These are phyloP conservation scores for Ceratobasidium theobromae DNA, from an alignment of 1,284 basidiomycete genomes.

Conservation along the genomic window DNA sequence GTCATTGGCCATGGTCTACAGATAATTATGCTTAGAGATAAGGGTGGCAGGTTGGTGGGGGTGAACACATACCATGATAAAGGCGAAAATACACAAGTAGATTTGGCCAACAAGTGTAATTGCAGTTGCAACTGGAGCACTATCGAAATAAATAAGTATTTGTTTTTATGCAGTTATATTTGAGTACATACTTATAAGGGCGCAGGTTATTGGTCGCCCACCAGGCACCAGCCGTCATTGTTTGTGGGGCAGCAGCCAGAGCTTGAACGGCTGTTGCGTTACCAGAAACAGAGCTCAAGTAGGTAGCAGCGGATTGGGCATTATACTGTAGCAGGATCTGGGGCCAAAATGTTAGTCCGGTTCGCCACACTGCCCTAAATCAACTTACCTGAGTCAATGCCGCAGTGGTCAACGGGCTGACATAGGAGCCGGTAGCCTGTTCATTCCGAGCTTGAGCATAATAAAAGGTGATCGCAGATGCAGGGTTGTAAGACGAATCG, in stretches of 20 bases:
- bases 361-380: background rate
- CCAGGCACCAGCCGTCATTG: conserved; percentile 43
- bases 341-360: conserved; percentile 13
- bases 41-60: background rate
- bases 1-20: conserved; percentile 46
- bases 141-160: background rate
- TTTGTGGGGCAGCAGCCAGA: conserved; percentile 46
- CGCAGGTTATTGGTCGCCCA: conserved; percentile 46
- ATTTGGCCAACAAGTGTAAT: conserved; percentile 52
- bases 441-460: conserved; percentile 47
- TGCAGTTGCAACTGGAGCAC: conserved; percentile 48
- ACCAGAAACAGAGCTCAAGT: conserved; percentile 26
- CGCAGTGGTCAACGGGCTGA: conserved; percentile 40
- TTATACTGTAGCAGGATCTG: conserved; percentile 27
- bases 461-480: conserved; percentile 42
- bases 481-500: conserved; percentile 43
- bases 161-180: background rate
- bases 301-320: conserved; percentile 23
- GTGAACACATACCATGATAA: conserved; percentile 32
- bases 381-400: conserved; percentile 39
- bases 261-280: conserved; percentile 44
- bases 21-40: conserved; percentile 41
- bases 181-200: conserved; percentile 43
- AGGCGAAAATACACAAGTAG: conserved; percentile 48
- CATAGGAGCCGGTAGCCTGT: conserved; percentile 43